Evolutionary conservation across 2,329 filamentous ascomycete genomes (phyloP).

Genomic region (Arthrobotrys pseudoclavata): DNA sequence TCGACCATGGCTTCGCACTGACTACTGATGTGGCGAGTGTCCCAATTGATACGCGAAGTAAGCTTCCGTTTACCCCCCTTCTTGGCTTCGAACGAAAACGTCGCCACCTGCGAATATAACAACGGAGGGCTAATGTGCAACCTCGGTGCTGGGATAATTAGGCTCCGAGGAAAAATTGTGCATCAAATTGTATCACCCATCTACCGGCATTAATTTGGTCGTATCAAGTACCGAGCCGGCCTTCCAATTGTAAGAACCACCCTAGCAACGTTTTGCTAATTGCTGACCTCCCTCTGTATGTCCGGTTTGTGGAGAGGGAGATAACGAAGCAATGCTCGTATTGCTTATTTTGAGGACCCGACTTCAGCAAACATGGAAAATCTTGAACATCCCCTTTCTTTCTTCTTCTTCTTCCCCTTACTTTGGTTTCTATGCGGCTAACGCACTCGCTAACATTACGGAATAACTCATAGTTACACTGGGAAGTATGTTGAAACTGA

Average conservation of each 20-base stretch:
- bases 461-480: slow-evolving; percentile 73
- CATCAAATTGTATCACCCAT: slow-evolving; percentile 79
- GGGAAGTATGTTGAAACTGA: slow-evolving; percentile 86
- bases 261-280: slow-evolving; percentile 22
- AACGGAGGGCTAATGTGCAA: slow-evolving; percentile 1
- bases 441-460: slow-evolving; percentile 9
- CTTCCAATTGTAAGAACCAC: slow-evolving; percentile 79
- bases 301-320: slow-evolving; percentile 24
- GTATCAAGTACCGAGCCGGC: slow-evolving; percentile 92
- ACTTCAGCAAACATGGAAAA: background rate
- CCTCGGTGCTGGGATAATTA: slow-evolving; percentile 12
- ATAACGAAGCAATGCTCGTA: background rate
- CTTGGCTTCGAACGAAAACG: background rate
- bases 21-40: slow-evolving; percentile 74
- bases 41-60: slow-evolving; percentile 75
- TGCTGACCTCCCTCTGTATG: slow-evolving; percentile 37
- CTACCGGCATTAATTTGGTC: slow-evolving; percentile 83
- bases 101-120: slow-evolving; percentile 15
- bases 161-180: slow-evolving; percentile 71
- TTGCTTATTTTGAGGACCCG: background rate
- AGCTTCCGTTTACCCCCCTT: slow-evolving; percentile 58
- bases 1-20: slow-evolving; percentile 92
- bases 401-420: background rate
- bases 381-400: background rate
- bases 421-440: background rate